Percentiles rank a stretch among this genome's conserved stretches.
Evolutionary conservation across 176 grass and related monocot genomes (phyloP).

Genomic region (Triticum turgidum): DNA sequence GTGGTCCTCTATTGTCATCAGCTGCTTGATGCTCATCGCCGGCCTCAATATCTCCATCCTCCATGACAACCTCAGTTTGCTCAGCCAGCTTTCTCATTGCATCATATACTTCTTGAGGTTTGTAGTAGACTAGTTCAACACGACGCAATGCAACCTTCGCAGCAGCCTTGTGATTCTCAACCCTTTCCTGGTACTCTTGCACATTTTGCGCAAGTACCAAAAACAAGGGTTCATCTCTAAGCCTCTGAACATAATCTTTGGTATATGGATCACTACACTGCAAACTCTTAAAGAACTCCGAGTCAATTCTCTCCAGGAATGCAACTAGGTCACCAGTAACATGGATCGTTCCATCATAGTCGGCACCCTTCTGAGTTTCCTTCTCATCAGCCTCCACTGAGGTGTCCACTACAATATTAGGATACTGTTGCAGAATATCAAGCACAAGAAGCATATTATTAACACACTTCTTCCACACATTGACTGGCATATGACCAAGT

Average conservation of each 20-base stretch:
- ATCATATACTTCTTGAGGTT: conserved; percentile 97
- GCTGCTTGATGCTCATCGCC: conserved; percentile 44
- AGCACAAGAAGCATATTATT: conserved; percentile 85
- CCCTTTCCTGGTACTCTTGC: conserved; percentile 79
- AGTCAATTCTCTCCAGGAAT: conserved; percentile 83
- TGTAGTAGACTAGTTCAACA: conserved; percentile 92
- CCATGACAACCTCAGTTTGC: conserved; percentile 36
- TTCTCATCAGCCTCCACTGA: conserved; percentile 67
- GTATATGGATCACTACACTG: conserved; percentile 86
- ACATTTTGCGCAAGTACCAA: conserved; percentile 90
- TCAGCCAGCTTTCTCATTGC: conserved; percentile 85
- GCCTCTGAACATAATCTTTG: conserved; percentile 91
- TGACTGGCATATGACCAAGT: conserved; percentile 91
- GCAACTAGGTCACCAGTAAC: conserved; percentile 87
- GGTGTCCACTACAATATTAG: conserved; percentile 89
- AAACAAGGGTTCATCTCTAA: conserved; percentile 88
- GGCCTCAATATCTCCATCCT: conserved; percentile 53
- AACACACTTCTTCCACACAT: conserved; percentile 93
- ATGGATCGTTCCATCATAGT: conserved; percentile 64
- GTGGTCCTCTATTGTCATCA: conserved; percentile 47
- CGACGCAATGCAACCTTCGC: conserved; percentile 77
- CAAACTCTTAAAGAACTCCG: conserved; percentile 90
- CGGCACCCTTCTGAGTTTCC: conserved; percentile 78
- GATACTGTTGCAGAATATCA: conserved; percentile 88
- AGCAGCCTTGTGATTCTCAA: conserved; percentile 72